A percentile compares a stretch with the other conserved stretches of the same genome.
phyloP scores from a whole-genome alignment of 371 early-diverging fungal genomes.

The Mortierella sp. region DNA sequence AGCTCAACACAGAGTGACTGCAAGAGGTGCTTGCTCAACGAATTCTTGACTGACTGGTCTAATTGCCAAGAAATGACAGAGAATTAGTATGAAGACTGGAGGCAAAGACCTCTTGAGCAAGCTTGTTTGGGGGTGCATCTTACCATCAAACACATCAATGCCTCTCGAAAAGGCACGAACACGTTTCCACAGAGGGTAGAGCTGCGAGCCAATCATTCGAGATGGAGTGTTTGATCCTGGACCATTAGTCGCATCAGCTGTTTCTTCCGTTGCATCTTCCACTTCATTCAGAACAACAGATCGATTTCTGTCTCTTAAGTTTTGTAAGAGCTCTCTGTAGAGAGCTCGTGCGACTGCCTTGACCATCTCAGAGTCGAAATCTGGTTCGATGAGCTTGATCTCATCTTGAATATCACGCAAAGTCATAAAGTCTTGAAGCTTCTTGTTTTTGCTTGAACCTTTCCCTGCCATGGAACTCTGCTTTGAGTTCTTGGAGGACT shows the following conservation, averaged over 20 bases:
- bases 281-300: constrained; percentile 29
- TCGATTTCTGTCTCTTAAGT: constrained; percentile 40
- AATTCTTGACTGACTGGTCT: constrained; percentile 40
- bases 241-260: neutral
- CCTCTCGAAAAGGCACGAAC: constrained; percentile 22
- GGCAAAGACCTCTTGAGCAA: too few relatives aligned
- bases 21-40: constrained; percentile 44
- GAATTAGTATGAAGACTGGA: neutral
- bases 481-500: too few relatives aligned
- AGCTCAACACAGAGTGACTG: constrained; percentile 41
- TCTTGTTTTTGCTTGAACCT: constrained; percentile 15
- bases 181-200: constrained; percentile 21
- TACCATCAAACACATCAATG: constrained; percentile 48
- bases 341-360: constrained; percentile 26
- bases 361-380: constrained; percentile 42
- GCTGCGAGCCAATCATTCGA: neutral
- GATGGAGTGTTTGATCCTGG: too few relatives aligned
- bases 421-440: constrained; percentile 43
- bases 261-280: constrained; percentile 16
- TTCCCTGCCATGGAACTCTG: too few relatives aligned
- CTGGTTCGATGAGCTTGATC: constrained; percentile 32
- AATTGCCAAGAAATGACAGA: neutral
- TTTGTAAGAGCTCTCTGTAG: constrained; percentile 30
- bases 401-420: constrained; percentile 38
- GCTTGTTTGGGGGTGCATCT: neutral